phyloP scores from a whole-genome alignment of 176 grass and related monocot genomes.

The Olyra latifolia region DNA sequence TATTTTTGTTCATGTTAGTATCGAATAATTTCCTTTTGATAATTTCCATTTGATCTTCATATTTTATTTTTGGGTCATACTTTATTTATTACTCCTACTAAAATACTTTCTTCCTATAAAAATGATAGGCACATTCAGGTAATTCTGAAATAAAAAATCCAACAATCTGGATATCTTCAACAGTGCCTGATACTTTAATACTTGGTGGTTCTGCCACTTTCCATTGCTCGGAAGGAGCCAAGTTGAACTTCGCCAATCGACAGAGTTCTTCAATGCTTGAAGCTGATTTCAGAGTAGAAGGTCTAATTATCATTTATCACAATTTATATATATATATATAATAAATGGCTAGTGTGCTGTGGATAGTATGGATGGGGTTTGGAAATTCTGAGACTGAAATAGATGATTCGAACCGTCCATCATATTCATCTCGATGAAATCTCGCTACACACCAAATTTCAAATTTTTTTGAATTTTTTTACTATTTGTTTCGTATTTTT shows the following conservation, averaged over 20 bases:
- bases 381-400: too few relatives aligned
- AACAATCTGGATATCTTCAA: constrained; percentile 78
- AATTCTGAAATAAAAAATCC: constrained; percentile 37
- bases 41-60: constrained; percentile 19
- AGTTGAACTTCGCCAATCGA: constrained; percentile 40
- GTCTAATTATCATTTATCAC: constrained; percentile 34
- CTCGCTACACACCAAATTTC: too few relatives aligned
- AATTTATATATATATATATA: constrained; percentile 27
- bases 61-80: constrained; percentile 25
- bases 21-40: constrained; percentile 25
- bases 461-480: too few relatives aligned
- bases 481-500: too few relatives aligned
- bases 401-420: too few relatives aligned
- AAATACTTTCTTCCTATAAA: constrained; percentile 20
- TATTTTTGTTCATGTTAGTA: neutral
- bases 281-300: constrained; percentile 77
- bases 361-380: too few relatives aligned
- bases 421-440: too few relatives aligned
- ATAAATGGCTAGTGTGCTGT: too few relatives aligned
- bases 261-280: constrained; percentile 94
- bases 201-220: constrained; percentile 45
- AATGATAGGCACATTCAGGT: constrained; percentile 66
- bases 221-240: constrained; percentile 24
- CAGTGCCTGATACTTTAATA: constrained; percentile 60
- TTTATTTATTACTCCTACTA: constrained; percentile 20